phyloP scores from a whole-genome alignment of 2,329 filamentous ascomycete genomes.

The Thielaviopsis cerberus region DNA sequence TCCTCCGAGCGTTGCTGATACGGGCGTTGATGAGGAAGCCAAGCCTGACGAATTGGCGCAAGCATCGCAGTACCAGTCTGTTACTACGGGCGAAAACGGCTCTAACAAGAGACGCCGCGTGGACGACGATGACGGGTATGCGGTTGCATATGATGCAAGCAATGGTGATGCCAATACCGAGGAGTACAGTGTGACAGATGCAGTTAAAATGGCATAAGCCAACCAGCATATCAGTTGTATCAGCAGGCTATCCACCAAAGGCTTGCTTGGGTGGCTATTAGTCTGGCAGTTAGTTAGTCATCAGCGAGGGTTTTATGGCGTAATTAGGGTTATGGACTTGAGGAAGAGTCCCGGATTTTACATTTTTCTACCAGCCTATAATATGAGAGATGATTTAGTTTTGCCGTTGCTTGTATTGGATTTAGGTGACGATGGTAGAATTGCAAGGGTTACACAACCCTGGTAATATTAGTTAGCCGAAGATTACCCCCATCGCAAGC shows the following conservation, averaged over 20 bases:
- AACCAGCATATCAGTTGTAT: not conserved
- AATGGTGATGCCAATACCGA: not conserved
- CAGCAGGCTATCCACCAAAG: too few relatives aligned
- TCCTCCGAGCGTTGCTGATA: constrained; percentile 45
- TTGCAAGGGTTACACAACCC: not conserved
- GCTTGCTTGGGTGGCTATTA: not conserved
- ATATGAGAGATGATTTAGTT: not conserved
- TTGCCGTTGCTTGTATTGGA: not conserved
- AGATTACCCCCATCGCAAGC: not conserved
- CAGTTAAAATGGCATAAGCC: not conserved
- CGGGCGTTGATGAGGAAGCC: constrained; percentile 13
- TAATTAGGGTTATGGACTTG: not conserved
- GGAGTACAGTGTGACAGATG: not conserved
- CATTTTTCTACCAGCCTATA: not conserved
- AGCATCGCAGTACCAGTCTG: constrained; percentile 28
- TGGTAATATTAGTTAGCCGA: not conserved
- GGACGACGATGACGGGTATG: constrained; percentile 26
- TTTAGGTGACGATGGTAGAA: too few relatives aligned
- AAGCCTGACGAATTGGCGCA: constrained; percentile 11
- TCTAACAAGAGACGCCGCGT: constrained; percentile 38
- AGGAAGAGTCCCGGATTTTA: not conserved
- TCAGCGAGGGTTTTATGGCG: constrained; percentile 1
- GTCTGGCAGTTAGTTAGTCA: not conserved
- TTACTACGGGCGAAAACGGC: constrained; percentile 32
- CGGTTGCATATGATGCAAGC: not conserved